A percentile compares a stretch with the other conserved stretches of the same genome.
These are phyloP conservation scores for Mortierella hygrophila DNA, from an alignment of 192 early-diverging fungal genomes.

Conservation along the genomic window DNA sequence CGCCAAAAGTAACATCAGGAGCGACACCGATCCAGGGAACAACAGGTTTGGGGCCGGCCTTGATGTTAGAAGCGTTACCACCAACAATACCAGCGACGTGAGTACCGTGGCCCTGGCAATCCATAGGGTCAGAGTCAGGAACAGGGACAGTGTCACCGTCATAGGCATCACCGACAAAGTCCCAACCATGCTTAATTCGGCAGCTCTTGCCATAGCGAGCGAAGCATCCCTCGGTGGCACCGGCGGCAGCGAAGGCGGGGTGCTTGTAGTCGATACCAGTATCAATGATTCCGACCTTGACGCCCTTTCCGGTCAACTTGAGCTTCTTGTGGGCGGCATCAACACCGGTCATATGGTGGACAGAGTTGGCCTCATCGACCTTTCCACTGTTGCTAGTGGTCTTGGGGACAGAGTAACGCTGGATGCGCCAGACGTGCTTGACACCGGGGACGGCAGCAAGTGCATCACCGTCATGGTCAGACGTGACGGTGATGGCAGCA, in stretches of 20 bases:
- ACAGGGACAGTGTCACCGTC: slow-evolving; percentile 22
- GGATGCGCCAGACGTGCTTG: slow-evolving; percentile 63
- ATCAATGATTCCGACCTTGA: slow-evolving; percentile 71
- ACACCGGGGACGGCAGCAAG: slow-evolving; percentile 40
- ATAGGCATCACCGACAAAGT: slow-evolving; percentile 69
- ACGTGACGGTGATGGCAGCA: slow-evolving; percentile 56
- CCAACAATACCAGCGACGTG: slow-evolving; percentile 81
- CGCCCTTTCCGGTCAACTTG: slow-evolving; percentile 46
- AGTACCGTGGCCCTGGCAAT: slow-evolving; percentile 75
- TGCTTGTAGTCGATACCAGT: slow-evolving; percentile 71
- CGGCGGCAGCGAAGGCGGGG: slow-evolving; percentile 68
- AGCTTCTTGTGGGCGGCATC: slow-evolving; percentile 40
- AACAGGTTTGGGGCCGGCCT: slow-evolving; percentile 26
- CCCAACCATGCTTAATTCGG: slow-evolving; percentile 69
- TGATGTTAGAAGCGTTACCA: slow-evolving; percentile 64
- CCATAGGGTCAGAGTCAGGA: slow-evolving; percentile 64
- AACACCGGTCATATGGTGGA: slow-evolving; percentile 63
- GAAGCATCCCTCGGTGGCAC: slow-evolving; percentile 61
- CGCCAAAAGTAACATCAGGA: slow-evolving; percentile 83
- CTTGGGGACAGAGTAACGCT: slow-evolving; percentile 33
- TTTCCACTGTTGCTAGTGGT: neutral
- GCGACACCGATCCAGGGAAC: slow-evolving; percentile 82
- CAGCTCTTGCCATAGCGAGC: slow-evolving; percentile 66
- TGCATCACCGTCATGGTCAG: slow-evolving; percentile 28
- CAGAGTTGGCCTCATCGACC: slow-evolving; percentile 23